Percentiles rank a stretch among this genome's conserved stretches.
Evolutionary conservation across 2,329 filamentous ascomycete species (phyloP).

Genomic region (Xylaria sp.): DNA sequence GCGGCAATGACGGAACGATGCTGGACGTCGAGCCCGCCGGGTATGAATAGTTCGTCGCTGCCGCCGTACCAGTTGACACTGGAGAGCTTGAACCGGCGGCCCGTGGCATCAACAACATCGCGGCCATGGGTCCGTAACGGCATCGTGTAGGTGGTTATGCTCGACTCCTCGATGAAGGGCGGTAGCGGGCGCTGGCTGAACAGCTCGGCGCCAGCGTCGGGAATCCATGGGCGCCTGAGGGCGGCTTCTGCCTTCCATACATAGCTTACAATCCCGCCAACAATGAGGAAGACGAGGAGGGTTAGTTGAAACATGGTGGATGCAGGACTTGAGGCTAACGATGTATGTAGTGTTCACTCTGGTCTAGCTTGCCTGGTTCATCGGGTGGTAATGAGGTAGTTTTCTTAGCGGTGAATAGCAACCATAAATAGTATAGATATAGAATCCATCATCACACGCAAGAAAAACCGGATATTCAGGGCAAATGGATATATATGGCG

Average conservation of each 20-base stretch:
- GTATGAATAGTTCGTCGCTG: conserved; percentile 73
- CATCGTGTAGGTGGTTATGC: conserved; percentile 62
- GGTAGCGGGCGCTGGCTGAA: conserved; percentile 63
- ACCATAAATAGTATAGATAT: conserved; percentile 23
- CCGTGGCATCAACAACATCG: conserved; percentile 68
- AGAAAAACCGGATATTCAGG: background rate
- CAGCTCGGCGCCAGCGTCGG: conserved; percentile 58
- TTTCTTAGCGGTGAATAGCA: conserved; percentile 30
- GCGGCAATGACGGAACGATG: conserved; percentile 70
- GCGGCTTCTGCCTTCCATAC: conserved; percentile 59
- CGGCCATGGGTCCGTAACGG: conserved; percentile 70
- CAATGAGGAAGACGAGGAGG: conserved; percentile 52
- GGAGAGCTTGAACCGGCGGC: conserved; percentile 69
- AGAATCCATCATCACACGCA: conserved; percentile 33
- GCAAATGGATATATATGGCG: conserved; percentile 11
- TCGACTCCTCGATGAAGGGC: conserved; percentile 55
- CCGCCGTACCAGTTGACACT: conserved; percentile 79
- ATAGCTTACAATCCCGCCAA: conserved; percentile 56
- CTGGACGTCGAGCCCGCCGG: conserved; percentile 71
- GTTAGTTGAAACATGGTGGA: conserved; percentile 51
- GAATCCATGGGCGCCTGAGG: conserved; percentile 60
- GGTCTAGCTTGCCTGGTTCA: conserved; percentile 8
- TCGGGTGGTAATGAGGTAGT: background rate
- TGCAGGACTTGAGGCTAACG: background rate
- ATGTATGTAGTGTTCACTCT: background rate